phyloP scores from a whole-genome alignment of 805 yeast species.

The Candida khao-thaluensis region DNA sequence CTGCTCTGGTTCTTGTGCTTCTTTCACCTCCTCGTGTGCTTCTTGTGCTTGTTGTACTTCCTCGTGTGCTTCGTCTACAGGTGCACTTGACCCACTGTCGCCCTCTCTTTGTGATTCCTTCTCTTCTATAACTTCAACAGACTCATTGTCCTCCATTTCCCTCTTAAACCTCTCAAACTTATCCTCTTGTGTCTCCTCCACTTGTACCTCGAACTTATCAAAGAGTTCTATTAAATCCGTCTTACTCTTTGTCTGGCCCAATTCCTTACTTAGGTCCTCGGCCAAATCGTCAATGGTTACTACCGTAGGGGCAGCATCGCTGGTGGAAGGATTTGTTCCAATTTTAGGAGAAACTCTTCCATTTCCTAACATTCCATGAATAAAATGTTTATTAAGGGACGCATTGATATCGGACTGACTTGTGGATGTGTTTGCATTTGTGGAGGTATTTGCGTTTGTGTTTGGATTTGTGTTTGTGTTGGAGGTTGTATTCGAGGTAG shows the following conservation, averaged over 20 bases:
- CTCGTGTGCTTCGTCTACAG: no score
- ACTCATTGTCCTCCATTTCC: conserved; percentile 4
- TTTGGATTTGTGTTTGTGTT: no score
- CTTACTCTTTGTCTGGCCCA: conserved; percentile 5
- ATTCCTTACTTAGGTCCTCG: no score
- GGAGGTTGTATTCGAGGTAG: no score
- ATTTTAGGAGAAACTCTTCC: conserved; percentile 14
- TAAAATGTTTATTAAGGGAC: conserved; percentile 4
- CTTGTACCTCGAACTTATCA: conserved; percentile 32
- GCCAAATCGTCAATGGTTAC: conserved; percentile 20
- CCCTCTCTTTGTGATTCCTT: no score
- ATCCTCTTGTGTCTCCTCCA: conserved; percentile 12
- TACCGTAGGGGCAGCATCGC: conserved; percentile 23
- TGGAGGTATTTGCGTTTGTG: no score
- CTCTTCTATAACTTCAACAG: conserved; percentile 9
- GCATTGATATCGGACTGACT: no score
- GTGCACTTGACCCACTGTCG: no score
- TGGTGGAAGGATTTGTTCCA: conserved; percentile 11
- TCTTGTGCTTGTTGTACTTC: no score
- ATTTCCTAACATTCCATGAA: conserved; percentile 16
- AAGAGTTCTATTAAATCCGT: conserved; percentile 32
- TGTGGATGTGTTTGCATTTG: no score
- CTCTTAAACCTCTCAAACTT: conserved; percentile 14
- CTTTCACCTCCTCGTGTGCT: no score
- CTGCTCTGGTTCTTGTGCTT: no score